Evolutionary conservation across 1,139 yeast genomes (phyloP), one percentile per base, ranked within the genome.

Genomic region (Zygotorulaspora mrakii): DNA sequence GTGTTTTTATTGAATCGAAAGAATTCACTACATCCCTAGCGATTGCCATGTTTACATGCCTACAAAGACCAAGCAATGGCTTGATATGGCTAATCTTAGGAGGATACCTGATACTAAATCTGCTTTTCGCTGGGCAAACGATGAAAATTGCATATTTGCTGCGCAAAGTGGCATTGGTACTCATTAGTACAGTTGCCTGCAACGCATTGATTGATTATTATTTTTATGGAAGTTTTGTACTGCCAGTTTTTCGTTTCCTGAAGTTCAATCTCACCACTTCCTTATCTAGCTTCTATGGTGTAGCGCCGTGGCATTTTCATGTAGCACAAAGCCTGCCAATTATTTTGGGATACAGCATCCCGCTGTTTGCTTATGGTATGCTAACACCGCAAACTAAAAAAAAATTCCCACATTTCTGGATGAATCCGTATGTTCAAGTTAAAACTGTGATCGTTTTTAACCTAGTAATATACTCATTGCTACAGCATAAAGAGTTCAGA

Each of bases 401-500:
- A 17, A 30, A 29, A 26, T n/a, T 10, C 17, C 7, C 42, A 11
- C 11, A 18, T 11, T 9, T 25, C 17, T 29, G 11, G 5, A 17
- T 35, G 2, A 42, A 49, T 39, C 57, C 59, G 3, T 28, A 51
- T 20, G 9, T 33, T 17, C 54, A 52, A 25, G 28, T 54, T 7
- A 59, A 52, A 10, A 45, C 58, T 1, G 62, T 72, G 1, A 52
- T 71, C 0, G 31, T 68, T 0, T 37, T 70, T 2, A 78, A 81
- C 27, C 42, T 82, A 1, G 40, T 64, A 0, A 66, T 71, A 0
- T 87, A 83, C 51, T 84, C 96, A 0, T 42, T 68, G 2, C 73
- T 91, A 13, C 67, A 73, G 10, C 99, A 94, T 62, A 94, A 94
- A 59, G 99, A 94, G 57, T 83, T 87, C 52, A 71, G 98, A 34